A percentile compares a stretch with the other conserved stretches of the same genome.
Conservation (phyloP, 352 stramenopile genomes). For the Achlya hypogyna region DNA sequence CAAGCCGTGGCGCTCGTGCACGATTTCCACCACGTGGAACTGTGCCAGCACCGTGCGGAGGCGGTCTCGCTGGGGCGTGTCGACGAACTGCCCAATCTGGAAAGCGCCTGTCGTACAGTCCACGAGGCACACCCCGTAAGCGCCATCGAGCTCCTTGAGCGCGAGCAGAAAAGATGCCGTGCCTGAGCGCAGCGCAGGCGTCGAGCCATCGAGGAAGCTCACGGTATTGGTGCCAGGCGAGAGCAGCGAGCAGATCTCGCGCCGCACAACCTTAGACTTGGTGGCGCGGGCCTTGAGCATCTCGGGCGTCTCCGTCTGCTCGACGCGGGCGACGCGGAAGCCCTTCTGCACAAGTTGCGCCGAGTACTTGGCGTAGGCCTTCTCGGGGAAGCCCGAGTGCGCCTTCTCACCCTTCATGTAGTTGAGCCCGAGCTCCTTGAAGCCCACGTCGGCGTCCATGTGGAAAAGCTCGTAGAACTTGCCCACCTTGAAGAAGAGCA, state of each 20-base stretch:
- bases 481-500: conserved; percentile 99
- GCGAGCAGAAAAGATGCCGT: conserved; percentile 45
- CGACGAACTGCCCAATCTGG: conserved; percentile 95
- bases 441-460: conserved; percentile 97
- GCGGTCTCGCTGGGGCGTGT: conserved; percentile 91
- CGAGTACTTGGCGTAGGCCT: conserved; percentile 95
- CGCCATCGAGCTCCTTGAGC: conserved; percentile 43
- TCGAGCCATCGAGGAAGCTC: conserved; percentile 88
- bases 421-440: conserved; percentile 91
- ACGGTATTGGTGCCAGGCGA: conserved; percentile 92
- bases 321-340: conserved; percentile 96
- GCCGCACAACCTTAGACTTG: conserved; percentile 83
- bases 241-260: conserved; percentile 95
- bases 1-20: conserved; percentile 61
- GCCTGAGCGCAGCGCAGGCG: conserved; percentile 30
- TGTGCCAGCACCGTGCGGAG: conserved; percentile 94
- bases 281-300: conserved; percentile 92
- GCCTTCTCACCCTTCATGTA: conserved; percentile 99
- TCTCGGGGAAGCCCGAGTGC: conserved; percentile 98
- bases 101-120: conserved; percentile 91
- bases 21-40: conserved; percentile 77
- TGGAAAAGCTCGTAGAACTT: conserved; percentile 97
- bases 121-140: conserved; percentile 92
- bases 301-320: conserved; percentile 99
- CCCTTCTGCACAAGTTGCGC: conserved; percentile 91